Evolutionary conservation across 345 rosid species (phyloP).

Genomic region (Linum tenue): DNA sequence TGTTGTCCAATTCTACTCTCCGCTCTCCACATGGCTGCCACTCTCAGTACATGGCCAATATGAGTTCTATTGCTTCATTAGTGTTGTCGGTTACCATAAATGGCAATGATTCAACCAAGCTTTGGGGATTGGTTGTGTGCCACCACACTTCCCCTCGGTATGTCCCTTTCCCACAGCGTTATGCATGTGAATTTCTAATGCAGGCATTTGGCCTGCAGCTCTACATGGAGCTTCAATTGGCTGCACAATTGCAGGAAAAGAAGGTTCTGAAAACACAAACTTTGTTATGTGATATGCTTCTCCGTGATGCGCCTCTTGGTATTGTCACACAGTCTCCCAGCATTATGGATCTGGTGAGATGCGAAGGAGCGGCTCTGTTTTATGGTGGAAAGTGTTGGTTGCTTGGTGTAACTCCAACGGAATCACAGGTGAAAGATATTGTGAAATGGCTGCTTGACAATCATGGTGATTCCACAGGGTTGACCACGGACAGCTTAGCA

Average conservation of each 20-base stretch:
- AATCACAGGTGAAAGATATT: slow-evolving; percentile 56
- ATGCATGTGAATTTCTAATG: slow-evolving; percentile 79
- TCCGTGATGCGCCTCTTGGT: slow-evolving; percentile 59
- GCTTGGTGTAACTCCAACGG: slow-evolving; percentile 70
- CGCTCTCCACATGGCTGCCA: slow-evolving; percentile 71
- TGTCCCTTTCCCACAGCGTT: slow-evolving; percentile 65
- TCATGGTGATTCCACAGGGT: slow-evolving; percentile 64
- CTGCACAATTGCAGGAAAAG: slow-evolving; percentile 54
- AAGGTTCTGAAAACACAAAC: slow-evolving; percentile 60
- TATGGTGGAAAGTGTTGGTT: slow-evolving; percentile 56
- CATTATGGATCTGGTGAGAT: slow-evolving; percentile 77
- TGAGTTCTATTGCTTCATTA: slow-evolving; percentile 77
- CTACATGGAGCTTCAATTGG: slow-evolving; percentile 66
- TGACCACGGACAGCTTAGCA: slow-evolving; percentile 66
- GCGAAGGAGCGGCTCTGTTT: slow-evolving; percentile 80
- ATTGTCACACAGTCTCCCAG: slow-evolving; percentile 81
- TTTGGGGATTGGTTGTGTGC: slow-evolving; percentile 87
- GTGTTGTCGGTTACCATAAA: slow-evolving; percentile 51
- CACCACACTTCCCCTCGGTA: slow-evolving; percentile 65
- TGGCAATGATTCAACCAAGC: slow-evolving; percentile 42
- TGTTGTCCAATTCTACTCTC: slow-evolving; percentile 68
- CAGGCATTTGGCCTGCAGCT: slow-evolving; percentile 78
- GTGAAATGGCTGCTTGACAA: slow-evolving; percentile 50
- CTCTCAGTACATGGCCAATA: slow-evolving; percentile 65
- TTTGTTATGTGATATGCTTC: slow-evolving; percentile 73